Evolutionary conservation across 108 stramenopile species (phyloP), one percentile per base, ranked within the genome.

Genomic region (Skeletonema tropicum): DNA sequence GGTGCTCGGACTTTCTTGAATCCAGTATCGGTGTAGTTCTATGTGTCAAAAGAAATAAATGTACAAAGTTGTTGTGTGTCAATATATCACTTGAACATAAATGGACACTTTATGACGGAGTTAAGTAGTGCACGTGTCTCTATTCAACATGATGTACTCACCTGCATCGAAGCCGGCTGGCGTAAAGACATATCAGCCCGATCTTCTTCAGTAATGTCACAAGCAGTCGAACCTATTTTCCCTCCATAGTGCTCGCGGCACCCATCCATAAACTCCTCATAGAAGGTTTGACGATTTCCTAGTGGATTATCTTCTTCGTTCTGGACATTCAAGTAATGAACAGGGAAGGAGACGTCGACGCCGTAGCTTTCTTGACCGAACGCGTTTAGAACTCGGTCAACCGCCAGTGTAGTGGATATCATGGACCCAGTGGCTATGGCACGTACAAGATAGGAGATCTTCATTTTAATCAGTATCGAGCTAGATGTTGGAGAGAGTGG

Each of bases 81-180:
- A 35, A 35, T 35, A 35, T 3, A 35, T 35, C 26, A 29, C 26
- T 29, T 29, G 26, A 45, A 45, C 3, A 45, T n/a, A 3, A 45
- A 45, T 3, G 3, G 42, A n/a, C 15, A 12, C 11, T 11, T 4
- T n/a, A n/a, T 45, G 42, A 11, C 42, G 15, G 3, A 0, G 15
- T 15, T n/a, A 45, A 45, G 3, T n/a, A 5, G 42, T 45, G 42
- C 14, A 45, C 14, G 60, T 5, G 42, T 3, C 15, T 45, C 42
- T 45, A 3, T 45, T 4, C 15, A 41, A 45, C 33, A 7, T 7
- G n/a, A n/a, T n/a, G 33, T 75, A 58, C 57, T 83, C 62, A 82
- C 81, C 81, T 86, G 75, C 93, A 96, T 92, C 5, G 85, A 87
- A 46, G 84, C 75, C 42, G 95, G 93, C 70, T 96, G 95, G 9